Conservation (phyloP, 805 yeast genomes). For the Ogataea corticis region DNA sequence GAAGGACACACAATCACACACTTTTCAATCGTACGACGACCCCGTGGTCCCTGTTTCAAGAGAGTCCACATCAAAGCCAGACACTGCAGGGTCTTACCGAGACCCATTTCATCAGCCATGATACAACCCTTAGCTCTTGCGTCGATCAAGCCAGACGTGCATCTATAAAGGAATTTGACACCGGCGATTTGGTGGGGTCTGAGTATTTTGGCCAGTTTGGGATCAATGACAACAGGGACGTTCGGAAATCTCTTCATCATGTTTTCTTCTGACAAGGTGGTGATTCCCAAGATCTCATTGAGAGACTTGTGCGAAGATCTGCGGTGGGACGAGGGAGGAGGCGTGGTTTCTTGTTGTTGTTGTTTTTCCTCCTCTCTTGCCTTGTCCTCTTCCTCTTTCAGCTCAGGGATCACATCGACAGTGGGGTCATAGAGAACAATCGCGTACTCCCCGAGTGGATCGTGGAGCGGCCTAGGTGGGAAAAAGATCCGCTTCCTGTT, state of each 20-base stretch:
- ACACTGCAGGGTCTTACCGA: constrained; percentile 90
- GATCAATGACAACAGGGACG: constrained; percentile 96
- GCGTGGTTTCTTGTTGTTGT: constrained; percentile 21
- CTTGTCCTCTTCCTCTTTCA: constrained; percentile 30
- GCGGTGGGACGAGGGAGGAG: constrained; percentile 8
- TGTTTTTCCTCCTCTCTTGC: constrained; percentile 24
- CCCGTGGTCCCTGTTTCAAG: constrained; percentile 84
- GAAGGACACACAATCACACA: constrained; percentile 95
- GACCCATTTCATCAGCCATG: constrained; percentile 98
- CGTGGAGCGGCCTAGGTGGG: constrained; percentile 93
- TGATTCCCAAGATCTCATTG: constrained; percentile 78
- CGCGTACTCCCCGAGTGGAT: constrained; percentile 90
- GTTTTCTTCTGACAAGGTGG: constrained; percentile 49
- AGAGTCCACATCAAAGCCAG: constrained; percentile 90
- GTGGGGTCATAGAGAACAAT: constrained; percentile 95
- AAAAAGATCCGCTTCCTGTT: constrained; percentile 66
- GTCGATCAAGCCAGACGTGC: constrained; percentile 85
- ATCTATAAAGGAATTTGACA: constrained; percentile 83
- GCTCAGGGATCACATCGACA: constrained; percentile 56
- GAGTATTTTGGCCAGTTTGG: constrained; percentile 74
- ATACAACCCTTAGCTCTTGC: constrained; percentile 91
- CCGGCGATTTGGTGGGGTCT: constrained; percentile 98
- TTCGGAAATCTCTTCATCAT: constrained; percentile 59
- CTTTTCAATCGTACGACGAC: constrained; percentile 79
- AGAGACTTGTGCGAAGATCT: constrained; percentile 61